phyloP scores from a whole-genome alignment of 495 filamentous ascomycete genomes.

The Podospora australis region DNA sequence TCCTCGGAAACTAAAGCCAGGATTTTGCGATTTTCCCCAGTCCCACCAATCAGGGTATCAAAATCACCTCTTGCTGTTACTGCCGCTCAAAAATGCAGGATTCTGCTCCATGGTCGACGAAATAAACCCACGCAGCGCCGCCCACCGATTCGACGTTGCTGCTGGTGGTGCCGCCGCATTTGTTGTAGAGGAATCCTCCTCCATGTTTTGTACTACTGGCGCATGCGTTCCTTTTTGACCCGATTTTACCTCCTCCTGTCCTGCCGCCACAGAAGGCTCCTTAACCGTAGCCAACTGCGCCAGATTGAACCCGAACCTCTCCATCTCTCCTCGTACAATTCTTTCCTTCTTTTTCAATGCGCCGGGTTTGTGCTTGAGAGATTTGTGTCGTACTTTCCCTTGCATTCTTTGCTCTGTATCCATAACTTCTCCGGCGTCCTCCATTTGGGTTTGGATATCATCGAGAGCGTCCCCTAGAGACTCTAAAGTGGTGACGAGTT shows the following conservation, averaged over 20 bases:
- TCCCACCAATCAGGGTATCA: background rate
- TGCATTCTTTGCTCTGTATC: slow-evolving; percentile 31
- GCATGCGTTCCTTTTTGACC: slow-evolving; percentile 7
- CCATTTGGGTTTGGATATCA: slow-evolving; percentile 36
- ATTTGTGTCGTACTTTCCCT: slow-evolving; percentile 58
- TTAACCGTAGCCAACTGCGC: slow-evolving; percentile 52
- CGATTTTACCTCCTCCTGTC: background rate
- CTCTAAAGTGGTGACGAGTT: slow-evolving; percentile 69
- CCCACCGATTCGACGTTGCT: slow-evolving; percentile 56
- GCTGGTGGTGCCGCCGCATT: slow-evolving; percentile 19
- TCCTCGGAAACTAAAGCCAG: no score
- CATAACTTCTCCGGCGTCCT: slow-evolving; percentile 29
- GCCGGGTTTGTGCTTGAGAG: slow-evolving; percentile 64
- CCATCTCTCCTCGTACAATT: slow-evolving; percentile 68
- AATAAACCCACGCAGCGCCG: slow-evolving; percentile 61
- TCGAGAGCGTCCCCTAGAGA: slow-evolving; percentile 74
- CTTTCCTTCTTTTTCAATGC: slow-evolving; percentile 77
- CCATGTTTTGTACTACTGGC: no score
- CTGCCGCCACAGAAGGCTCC: background rate
- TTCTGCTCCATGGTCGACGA: slow-evolving; percentile 70
- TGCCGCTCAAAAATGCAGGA: slow-evolving; percentile 48
- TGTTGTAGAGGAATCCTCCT: slow-evolving; percentile 7
- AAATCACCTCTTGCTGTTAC: background rate
- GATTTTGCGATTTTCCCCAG: no score
- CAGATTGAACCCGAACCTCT: slow-evolving; percentile 76